phyloP scores from a whole-genome alignment of 2,329 filamentous ascomycete species.

The Sclerotinia sclerotiorum region DNA sequence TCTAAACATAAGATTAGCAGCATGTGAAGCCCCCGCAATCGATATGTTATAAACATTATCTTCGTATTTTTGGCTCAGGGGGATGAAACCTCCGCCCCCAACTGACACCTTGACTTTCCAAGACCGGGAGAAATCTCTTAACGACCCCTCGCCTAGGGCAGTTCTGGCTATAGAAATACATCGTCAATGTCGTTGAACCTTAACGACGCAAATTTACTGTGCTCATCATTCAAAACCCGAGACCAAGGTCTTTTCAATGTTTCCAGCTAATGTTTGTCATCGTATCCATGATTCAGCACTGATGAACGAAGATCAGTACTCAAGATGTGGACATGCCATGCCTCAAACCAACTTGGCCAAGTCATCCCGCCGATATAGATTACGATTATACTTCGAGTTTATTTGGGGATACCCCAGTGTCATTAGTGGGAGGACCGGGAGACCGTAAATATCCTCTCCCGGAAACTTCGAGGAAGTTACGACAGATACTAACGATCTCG shows the following conservation, averaged over 20 bases:
- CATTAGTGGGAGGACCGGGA: conserved; percentile 5
- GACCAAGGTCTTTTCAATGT: background rate
- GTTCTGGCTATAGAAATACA: background rate
- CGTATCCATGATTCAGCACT: conserved; percentile 13
- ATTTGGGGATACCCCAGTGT: conserved; percentile 3
- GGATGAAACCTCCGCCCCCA: conserved; percentile 14
- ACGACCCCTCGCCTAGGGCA: background rate
- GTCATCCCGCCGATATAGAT: conserved; percentile 2
- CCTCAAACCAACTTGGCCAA: conserved; percentile 4
- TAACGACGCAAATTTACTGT: background rate
- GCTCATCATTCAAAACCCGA: background rate
- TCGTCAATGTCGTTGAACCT: conserved; percentile 1
- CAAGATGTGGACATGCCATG: conserved; percentile 3
- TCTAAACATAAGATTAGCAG: conserved; percentile 14
- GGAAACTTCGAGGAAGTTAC: conserved; percentile 11
- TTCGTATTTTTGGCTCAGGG: conserved; percentile 5
- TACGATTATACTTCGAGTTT: background rate
- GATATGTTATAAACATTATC: conserved; percentile 1
- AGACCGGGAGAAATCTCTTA: background rate
- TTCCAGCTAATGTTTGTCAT: background rate
- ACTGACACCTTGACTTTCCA: conserved; percentile 4
- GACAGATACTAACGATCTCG: conserved; percentile 12
- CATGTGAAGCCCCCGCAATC: conserved; percentile 12
- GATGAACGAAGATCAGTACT: background rate
- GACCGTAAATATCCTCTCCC: conserved; percentile 10